Evolutionary conservation across 495 filamentous ascomycete species (phyloP), one percentile per base, ranked within the genome.

Genomic region (Neurospora sp.): DNA sequence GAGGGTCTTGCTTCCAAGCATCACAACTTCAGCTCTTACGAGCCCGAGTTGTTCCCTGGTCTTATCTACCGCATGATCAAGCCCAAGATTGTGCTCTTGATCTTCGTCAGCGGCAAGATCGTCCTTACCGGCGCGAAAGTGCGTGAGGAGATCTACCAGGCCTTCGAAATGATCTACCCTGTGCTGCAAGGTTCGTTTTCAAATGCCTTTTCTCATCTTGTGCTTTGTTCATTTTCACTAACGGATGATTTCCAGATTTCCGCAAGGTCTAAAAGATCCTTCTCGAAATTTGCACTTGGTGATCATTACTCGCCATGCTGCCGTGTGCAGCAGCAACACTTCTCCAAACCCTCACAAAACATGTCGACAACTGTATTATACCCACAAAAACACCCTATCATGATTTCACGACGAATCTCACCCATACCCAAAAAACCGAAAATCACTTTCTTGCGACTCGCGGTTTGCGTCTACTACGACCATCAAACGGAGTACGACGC

Each of bases 31-130:
- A 96, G 93, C 85, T 97, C 94, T 59, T 99, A 99, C 82, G 96
- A 99, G 83, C 96, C 96, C 75, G 96, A 99, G 83, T 82, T 99
- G 82, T 99, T 99, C 89, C 96, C 96, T 74, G 96, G 96, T 88
- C 89, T 99, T 70, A 99, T 99, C 86, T 99, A 99, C 82, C 93
- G 96, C 82, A 99, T 99, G 96, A 98, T 98, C 88, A 97, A 98
- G 88, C 96, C 96, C 35, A 98, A 98, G 90, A 98, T 99, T 74
- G 96, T 99, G 31, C 92, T 99, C 20, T 83, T 99, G 83, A 98
- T 99, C 81, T 99, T 99, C 86, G 96, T 99, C 81, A 95, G 92
- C 78, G 96, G 96, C 76, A 98, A 98, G 88, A 99, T 98, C 73
- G 96, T 98, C 78, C 85, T 99, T 81, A 99, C 96, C 72, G 96